Conservation (phyloP, 139 green algal genomes). For the Chlorella sp. region DNA sequence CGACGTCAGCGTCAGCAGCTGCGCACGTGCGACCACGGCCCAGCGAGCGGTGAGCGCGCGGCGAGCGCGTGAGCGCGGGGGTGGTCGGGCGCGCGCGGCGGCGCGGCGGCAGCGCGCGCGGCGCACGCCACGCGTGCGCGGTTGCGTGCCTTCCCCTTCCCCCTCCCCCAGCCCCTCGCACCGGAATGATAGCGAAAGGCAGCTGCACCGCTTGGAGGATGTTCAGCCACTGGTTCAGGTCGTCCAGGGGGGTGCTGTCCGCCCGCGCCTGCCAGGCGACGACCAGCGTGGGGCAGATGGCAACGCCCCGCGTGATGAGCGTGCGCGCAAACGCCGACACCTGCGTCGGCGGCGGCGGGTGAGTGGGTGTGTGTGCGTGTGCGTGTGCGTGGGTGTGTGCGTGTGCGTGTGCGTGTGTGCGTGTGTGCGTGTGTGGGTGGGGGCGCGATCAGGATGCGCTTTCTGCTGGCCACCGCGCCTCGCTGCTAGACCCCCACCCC, state of each 20-base stretch:
- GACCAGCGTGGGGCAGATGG: conserved; percentile 54
- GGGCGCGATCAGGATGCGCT: too few species aligned
- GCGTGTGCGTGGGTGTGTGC: too few species aligned
- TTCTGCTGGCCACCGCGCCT: too few species aligned
- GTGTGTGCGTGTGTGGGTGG: too few species aligned
- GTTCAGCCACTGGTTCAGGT: conserved; percentile 65
- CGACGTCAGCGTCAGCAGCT: conserved; percentile 34
- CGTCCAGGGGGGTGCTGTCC: conserved; percentile 52
- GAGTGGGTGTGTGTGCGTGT: too few species aligned
- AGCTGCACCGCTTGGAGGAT: conserved; percentile 67
- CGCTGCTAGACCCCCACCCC: too few species aligned
- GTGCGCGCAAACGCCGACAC: conserved; percentile 37
- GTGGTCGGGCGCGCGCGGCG: neutral
- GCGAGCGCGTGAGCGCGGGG: neutral
- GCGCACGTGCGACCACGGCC: neutral
- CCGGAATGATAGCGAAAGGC: conserved; percentile 57
- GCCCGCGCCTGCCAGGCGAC: conserved; percentile 36
- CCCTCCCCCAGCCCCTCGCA: neutral
- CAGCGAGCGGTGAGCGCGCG: neutral
- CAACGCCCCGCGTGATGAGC: conserved; percentile 50
- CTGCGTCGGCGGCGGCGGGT: neutral
- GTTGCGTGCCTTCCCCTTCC: neutral
- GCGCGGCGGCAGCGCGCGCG: neutral
- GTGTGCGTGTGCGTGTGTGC: too few species aligned
- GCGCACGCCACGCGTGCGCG: neutral